Conservation (phyloP, 1,284 basidiomycete species). For the Heterobasidion parviporum region DNA sequence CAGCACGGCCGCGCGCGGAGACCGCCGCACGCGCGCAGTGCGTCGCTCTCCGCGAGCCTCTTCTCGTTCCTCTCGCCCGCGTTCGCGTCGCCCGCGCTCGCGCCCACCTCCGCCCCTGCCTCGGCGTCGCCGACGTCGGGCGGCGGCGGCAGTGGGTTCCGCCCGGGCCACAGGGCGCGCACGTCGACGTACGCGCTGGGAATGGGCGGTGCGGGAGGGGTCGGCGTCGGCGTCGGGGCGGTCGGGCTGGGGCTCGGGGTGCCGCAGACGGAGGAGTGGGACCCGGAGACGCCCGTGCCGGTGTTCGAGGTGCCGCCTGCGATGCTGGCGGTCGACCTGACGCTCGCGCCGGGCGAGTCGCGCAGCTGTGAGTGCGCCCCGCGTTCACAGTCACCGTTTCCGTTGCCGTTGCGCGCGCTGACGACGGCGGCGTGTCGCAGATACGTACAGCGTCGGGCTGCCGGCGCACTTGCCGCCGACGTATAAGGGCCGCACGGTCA, state of each 20-base stretch:
- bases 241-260: conserved; percentile 15
- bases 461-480: conserved; percentile 85
- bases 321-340: conserved; percentile 79
- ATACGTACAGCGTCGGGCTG: conserved; percentile 68
- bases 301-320: conserved; percentile 77
- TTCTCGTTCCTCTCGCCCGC: conserved; percentile 39
- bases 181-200: conserved; percentile 17
- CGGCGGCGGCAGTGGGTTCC: background rate
- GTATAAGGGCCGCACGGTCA: conserved; percentile 76
- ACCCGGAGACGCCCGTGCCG: conserved; percentile 66
- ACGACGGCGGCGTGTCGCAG: conserved; percentile 28
- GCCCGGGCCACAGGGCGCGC: conserved; percentile 17
- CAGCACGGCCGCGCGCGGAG: background rate
- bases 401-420: background rate
- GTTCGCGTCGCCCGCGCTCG: conserved; percentile 7
- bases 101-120: conserved; percentile 6
- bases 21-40: conserved; percentile 23
- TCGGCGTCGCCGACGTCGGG: background rate
- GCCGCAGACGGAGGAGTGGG: conserved; percentile 16
- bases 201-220: background rate
- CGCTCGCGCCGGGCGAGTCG: conserved; percentile 71
- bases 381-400: background rate
- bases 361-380: conserved; percentile 59
- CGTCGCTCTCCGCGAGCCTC: conserved; percentile 35
- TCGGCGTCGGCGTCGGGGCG: conserved; percentile 8